Conservation (phyloP, 768 basidiomycete genomes). For the Candolleomyces efflorescens region DNA sequence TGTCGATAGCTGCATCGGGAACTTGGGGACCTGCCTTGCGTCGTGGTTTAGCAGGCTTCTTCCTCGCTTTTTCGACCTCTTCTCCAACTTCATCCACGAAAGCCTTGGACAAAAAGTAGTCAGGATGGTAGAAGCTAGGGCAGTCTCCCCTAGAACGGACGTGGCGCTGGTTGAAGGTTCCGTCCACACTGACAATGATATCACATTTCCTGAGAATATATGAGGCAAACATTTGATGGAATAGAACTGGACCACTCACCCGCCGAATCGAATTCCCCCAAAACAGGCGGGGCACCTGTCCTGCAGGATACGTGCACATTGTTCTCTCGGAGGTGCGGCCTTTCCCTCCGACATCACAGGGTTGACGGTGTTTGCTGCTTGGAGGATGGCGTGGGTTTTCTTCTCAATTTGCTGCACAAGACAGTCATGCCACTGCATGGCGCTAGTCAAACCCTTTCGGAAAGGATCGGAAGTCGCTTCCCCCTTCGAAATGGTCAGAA, state of each 20-base stretch:
- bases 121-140: constrained; percentile 25
- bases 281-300: constrained; percentile 31
- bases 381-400: not conserved
- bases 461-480: constrained; percentile 25
- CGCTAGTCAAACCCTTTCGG: constrained; percentile 15
- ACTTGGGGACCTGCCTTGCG: constrained; percentile 5
- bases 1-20: constrained; percentile 32
- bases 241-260: constrained; percentile 16
- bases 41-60: constrained; percentile 13
- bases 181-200: constrained; percentile 29
- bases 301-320: constrained; percentile 19
- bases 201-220: constrained; percentile 33
- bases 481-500: constrained; percentile 12
- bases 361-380: not conserved
- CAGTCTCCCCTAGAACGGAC: constrained; percentile 23
- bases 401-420: constrained; percentile 7
- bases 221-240: no score
- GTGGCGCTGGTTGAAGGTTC: constrained; percentile 37
- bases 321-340: not conserved
- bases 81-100: constrained; percentile 27
- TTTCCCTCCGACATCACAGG: not conserved
- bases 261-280: constrained; percentile 20
- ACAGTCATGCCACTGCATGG: constrained; percentile 12
- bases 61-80: constrained; percentile 15
- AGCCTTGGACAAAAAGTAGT: constrained; percentile 27